Evolutionary conservation across 495 filamentous ascomycete species (phyloP).

Genomic region (Pseudomonodictys pantanalensis): DNA sequence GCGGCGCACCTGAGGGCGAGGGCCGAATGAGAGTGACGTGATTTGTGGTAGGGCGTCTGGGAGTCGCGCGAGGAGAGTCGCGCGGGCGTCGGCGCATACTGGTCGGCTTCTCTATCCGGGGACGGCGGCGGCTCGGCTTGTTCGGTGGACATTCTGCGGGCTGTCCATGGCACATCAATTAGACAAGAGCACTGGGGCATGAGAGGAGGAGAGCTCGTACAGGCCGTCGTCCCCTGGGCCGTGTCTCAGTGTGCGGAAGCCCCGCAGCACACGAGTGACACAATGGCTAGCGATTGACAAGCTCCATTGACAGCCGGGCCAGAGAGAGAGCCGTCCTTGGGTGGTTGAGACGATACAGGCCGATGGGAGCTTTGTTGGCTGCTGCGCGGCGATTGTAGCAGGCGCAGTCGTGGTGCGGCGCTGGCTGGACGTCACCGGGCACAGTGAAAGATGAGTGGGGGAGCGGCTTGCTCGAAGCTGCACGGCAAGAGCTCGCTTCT

Average conservation of each 20-base stretch:
- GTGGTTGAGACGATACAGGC: not conserved
- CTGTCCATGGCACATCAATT: conserved; percentile 11
- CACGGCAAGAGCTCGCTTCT: conserved; percentile 2
- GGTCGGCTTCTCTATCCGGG: conserved; percentile 23
- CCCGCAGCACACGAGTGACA: conserved; percentile 41
- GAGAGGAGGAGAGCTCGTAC: conserved; percentile 4
- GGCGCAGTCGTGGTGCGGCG: not conserved
- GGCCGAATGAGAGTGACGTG: conserved; percentile 43
- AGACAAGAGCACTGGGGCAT: not conserved
- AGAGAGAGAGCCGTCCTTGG: conserved; percentile 3
- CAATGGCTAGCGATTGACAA: conserved; percentile 40
- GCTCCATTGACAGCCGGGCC: conserved; percentile 37
- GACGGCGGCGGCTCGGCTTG: conserved; percentile 25
- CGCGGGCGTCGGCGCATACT: conserved; percentile 32
- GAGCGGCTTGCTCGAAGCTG: conserved; percentile 6
- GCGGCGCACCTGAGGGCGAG: conserved; percentile 55
- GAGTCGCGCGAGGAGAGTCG: conserved; percentile 6
- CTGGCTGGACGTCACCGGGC: not conserved
- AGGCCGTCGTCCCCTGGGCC: conserved; percentile 32
- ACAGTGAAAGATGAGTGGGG: not conserved
- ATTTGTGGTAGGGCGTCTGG: not conserved
- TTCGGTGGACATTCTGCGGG: conserved; percentile 30
- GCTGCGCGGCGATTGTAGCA: not conserved
- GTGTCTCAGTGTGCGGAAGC: conserved; percentile 39
- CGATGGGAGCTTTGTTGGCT: not conserved